Base-by-base conservation (phyloP, 139 green algal genomes). In the Chlorella sorokiniana region DNA sequence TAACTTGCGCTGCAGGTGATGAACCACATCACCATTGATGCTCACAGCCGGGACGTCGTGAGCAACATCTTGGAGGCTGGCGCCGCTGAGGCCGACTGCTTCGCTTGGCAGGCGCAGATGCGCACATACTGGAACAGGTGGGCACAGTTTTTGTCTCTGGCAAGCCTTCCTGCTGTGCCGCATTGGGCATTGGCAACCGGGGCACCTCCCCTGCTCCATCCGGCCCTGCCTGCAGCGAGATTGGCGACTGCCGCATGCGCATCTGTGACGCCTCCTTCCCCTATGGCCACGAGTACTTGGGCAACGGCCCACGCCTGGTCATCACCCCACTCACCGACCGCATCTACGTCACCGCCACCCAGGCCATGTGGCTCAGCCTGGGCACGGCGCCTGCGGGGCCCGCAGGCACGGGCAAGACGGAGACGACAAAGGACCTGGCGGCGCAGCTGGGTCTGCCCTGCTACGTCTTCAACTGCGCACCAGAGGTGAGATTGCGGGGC, bases 401-500 rank as follows among this genome's bases (percentile, higher is more conserved):
- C 48, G 90, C 85, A 51, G 94, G 94, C 76, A 97, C 94, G n/a
- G 94, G 94, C 81, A 98, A 98, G 89, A 98, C 94, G 63, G 94
- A 98, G 89, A 92, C 90, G 7, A 93, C 91, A 42, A 98, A 98
- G 88, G 93, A 98, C 79, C 91, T 98, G 35, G 92, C 91, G 0
- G 87, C 93, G 42, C 87, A 89, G 29, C 84, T 98, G 75, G 94
- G 92, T 29, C 85, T 93, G 42, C 90, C 94, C 79, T 95, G 92
- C 86, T 98, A 97, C 83, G 94, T 98, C 14, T 97, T 97, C 91
- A 98, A 98, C 87, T 98, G 94, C 89, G 92, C 83, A 48, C 92
- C 96, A 83, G 93, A 97, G 70, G 70, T 77, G 41, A 29, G 68
- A n/a, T n/a, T n/a, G n/a, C n/a, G n/a, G n/a, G n/a, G n/a, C n/a